These are phyloP conservation scores for Sporothrix inflata DNA, from an alignment of 2,329 filamentous ascomycete species.

Conservation along the genomic window DNA sequence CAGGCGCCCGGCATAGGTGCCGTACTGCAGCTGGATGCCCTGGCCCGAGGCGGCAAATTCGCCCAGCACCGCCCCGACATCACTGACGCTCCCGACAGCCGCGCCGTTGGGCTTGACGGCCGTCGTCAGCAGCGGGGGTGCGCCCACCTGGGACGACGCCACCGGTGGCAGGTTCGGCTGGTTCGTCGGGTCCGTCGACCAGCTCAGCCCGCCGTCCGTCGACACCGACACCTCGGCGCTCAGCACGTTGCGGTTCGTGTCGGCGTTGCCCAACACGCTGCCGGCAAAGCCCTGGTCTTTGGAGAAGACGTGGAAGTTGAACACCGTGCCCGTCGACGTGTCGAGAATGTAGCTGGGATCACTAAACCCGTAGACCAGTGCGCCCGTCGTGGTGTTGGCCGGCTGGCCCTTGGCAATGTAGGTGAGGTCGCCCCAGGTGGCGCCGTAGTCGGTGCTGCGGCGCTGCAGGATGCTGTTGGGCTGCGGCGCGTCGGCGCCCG, in stretches of 20 bases:
- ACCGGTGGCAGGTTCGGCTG: conserved; percentile 15
- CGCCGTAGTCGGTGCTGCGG: conserved; percentile 12
- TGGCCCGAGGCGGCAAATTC: conserved; percentile 2
- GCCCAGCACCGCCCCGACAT: conserved; percentile 6
- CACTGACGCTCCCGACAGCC: not conserved
- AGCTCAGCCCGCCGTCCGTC: conserved; percentile 14
- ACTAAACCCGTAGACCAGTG: not conserved
- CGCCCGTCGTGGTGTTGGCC: not conserved
- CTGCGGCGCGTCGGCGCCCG: not conserved
- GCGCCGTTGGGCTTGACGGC: not conserved
- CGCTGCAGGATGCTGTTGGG: not conserved
- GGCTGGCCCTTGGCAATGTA: conserved; percentile 16
- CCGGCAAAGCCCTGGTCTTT: conserved; percentile 3
- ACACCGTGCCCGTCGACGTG: not conserved
- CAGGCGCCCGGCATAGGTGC: not conserved
- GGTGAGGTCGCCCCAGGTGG: not conserved
- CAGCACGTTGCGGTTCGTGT: conserved; percentile 14
- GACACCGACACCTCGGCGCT: conserved; percentile 15
- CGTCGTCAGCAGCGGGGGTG: not conserved
- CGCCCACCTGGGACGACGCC: not conserved
- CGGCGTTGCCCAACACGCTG: conserved; percentile 9
- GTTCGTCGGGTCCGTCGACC: conserved; percentile 8
- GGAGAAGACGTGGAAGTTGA: conserved; percentile 17
- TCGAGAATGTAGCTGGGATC: not conserved
- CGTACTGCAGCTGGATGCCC: conserved; percentile 17